These are phyloP conservation scores for Tetratostichococcus sp. DNA, from an alignment of 139 green algal genomes.

Conservation along the genomic window DNA sequence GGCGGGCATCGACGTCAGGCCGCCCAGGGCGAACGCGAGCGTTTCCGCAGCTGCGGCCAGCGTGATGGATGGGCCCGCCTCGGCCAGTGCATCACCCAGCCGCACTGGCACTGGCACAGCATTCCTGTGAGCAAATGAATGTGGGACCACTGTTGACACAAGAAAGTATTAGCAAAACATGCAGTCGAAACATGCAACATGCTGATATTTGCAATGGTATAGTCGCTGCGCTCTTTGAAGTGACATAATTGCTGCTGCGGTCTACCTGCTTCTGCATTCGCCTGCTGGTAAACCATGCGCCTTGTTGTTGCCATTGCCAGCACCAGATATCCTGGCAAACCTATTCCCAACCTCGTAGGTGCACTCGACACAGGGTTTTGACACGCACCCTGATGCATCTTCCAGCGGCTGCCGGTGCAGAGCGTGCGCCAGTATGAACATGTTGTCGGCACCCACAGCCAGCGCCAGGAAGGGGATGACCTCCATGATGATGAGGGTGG, in stretches of 20 bases:
- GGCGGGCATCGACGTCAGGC: slow-evolving; percentile 77
- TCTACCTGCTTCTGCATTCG: no score
- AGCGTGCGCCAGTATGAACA: slow-evolving; percentile 86
- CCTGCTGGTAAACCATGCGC: no score
- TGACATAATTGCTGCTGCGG: no score
- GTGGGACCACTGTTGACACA: no score
- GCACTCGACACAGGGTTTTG: no score
- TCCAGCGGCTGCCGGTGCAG: slow-evolving; percentile 48
- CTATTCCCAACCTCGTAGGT: no score
- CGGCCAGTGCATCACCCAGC: slow-evolving; percentile 60
- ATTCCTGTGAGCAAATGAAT: slow-evolving; percentile 15
- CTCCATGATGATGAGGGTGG: slow-evolving; percentile 81
- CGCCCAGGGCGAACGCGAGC: slow-evolving; percentile 70
- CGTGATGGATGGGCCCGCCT: slow-evolving; percentile 79
- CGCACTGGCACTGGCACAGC: slow-evolving; percentile 46
- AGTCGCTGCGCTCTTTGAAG: no score
- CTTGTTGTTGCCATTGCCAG: no score
- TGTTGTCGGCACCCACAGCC: slow-evolving; percentile 93
- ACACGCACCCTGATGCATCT: not conserved
- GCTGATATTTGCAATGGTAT: no score
- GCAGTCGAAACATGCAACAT: no score
- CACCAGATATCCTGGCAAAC: no score
- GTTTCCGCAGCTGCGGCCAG: slow-evolving; percentile 69
- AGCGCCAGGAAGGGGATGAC: slow-evolving; percentile 92
- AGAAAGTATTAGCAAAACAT: no score